Conservation (phyloP, 148 eudicot genomes). For the Dysphania ambrosioides region DNA sequence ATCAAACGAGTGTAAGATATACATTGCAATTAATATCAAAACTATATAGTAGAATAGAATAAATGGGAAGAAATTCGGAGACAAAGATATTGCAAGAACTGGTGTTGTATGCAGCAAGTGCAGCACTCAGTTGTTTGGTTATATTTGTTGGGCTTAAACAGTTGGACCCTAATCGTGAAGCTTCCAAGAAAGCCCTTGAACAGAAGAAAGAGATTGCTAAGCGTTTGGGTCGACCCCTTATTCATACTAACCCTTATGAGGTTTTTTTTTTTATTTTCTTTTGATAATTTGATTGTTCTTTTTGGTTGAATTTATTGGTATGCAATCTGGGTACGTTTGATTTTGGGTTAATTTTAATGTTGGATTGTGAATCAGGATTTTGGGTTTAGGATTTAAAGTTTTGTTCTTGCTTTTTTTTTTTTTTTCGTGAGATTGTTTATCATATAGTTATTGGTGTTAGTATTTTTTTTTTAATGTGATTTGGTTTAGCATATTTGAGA, state of each 20-base stretch:
- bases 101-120: slow-evolving; percentile 85
- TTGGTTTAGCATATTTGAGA: neutral
- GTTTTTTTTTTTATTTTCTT: slow-evolving; percentile 20
- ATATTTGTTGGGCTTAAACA: slow-evolving; percentile 60
- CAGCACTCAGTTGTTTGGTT: slow-evolving; percentile 77
- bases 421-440: neutral
- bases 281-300: slow-evolving; percentile 12
- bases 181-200: slow-evolving; percentile 77
- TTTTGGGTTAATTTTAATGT: neutral
- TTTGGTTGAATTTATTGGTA: neutral
- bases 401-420: neutral
- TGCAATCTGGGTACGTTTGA: slow-evolving; percentile 1
- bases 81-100: slow-evolving; percentile 64
- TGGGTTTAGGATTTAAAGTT: neutral
- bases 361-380: neutral
- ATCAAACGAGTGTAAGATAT: too few species aligned
- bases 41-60: neutral
- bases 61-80: slow-evolving; percentile 44
- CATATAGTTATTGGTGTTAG: neutral
- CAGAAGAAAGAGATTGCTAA: slow-evolving; percentile 80
- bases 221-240: slow-evolving; percentile 77
- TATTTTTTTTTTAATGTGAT: neutral
- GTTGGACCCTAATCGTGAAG: slow-evolving; percentile 86
- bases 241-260: slow-evolving; percentile 81
- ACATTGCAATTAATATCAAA: neutral